phyloP scores from a whole-genome alignment of 2,329 filamentous ascomycete species.

The Cladophialophora bantiana region DNA sequence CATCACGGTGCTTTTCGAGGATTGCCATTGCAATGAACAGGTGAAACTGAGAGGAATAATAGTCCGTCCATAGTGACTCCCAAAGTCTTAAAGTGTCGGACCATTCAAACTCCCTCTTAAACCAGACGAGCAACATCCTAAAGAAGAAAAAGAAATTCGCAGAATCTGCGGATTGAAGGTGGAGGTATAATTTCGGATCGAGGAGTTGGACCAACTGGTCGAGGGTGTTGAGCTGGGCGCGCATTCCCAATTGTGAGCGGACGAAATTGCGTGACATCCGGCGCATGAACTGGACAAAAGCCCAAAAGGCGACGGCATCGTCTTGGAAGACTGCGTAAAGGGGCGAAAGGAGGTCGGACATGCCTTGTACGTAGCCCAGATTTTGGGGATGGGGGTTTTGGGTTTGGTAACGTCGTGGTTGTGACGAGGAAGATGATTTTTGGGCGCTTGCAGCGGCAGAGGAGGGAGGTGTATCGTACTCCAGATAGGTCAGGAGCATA shows the following conservation, averaged over 20 bases:
- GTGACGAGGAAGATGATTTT: constrained; percentile 20
- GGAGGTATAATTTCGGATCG: constrained; percentile 91
- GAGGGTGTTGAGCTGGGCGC: constrained; percentile 84
- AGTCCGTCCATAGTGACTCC: constrained; percentile 96
- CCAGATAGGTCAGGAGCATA: constrained; percentile 97
- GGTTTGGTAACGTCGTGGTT: constrained; percentile 27
- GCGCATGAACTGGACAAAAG: constrained; percentile 93
- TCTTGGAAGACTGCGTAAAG: constrained; percentile 98
- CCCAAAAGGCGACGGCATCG: constrained; percentile 96
- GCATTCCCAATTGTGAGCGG: constrained; percentile 95
- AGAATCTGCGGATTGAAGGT: constrained; percentile 87
- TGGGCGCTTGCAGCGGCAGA: constrained; percentile 3
- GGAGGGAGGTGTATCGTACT: constrained; percentile 71
- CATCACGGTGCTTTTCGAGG: constrained; percentile 91
- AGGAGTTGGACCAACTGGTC: constrained; percentile 96
- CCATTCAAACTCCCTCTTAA: constrained; percentile 96
- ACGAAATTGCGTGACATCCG: constrained; percentile 98
- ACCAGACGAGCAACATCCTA: constrained; percentile 98
- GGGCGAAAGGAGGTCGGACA: constrained; percentile 94
- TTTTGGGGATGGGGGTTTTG: constrained; percentile 60
- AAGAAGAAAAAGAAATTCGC: constrained; percentile 99
- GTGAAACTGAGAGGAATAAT: constrained; percentile 86
- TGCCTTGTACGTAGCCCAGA: constrained; percentile 96
- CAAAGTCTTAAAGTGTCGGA: constrained; percentile 83
- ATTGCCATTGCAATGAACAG: constrained; percentile 94